A percentile compares a stretch with the other conserved stretches of the same genome.
Evolutionary conservation across 1,284 basidiomycete genomes (phyloP).

Genomic region (Erythrobasidium hasegawianum): DNA sequence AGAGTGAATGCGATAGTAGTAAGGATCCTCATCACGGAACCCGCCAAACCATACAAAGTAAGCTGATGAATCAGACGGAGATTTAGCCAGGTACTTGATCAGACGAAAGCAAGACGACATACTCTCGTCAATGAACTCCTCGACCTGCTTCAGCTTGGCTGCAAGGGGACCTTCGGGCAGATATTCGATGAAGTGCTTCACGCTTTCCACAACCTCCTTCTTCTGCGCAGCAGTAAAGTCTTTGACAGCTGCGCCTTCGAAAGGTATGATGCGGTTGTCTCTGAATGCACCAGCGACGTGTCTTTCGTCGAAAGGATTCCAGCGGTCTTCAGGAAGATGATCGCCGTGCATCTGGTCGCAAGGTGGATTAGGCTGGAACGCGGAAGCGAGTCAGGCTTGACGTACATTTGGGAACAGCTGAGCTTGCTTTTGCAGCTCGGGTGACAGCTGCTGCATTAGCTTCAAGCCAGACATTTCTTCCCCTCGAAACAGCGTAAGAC

Average conservation of each 20-base stretch:
- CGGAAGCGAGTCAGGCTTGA: neutral
- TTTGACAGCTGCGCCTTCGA: constrained; percentile 45
- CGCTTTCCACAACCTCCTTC: constrained; percentile 44
- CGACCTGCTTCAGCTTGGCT: constrained; percentile 43
- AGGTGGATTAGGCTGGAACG: neutral
- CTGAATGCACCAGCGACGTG: constrained; percentile 48
- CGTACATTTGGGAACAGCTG: constrained; percentile 45
- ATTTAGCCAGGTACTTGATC: too few species aligned
- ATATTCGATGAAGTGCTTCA: constrained; percentile 49
- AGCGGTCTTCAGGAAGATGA: constrained; percentile 46
- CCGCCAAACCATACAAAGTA: constrained; percentile 50
- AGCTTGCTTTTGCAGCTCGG: constrained; percentile 45
- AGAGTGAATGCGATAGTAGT: constrained; percentile 49
- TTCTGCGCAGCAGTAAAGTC: constrained; percentile 43
- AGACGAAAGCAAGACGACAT: too few species aligned
- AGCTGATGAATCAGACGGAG: neutral
- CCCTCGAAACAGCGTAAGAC: constrained; percentile 46
- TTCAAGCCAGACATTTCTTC: constrained; percentile 47
- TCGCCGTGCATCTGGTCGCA: constrained; percentile 11
- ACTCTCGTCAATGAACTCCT: constrained; percentile 39
- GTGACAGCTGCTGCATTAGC: constrained; percentile 46
- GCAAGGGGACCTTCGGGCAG: constrained; percentile 45
- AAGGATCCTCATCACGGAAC: constrained; percentile 47
- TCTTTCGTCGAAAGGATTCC: constrained; percentile 50
- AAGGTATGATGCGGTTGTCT: constrained; percentile 49